Conservation (phyloP, 2,329 filamentous ascomycete genomes). For the Colletotrichum navitas region DNA sequence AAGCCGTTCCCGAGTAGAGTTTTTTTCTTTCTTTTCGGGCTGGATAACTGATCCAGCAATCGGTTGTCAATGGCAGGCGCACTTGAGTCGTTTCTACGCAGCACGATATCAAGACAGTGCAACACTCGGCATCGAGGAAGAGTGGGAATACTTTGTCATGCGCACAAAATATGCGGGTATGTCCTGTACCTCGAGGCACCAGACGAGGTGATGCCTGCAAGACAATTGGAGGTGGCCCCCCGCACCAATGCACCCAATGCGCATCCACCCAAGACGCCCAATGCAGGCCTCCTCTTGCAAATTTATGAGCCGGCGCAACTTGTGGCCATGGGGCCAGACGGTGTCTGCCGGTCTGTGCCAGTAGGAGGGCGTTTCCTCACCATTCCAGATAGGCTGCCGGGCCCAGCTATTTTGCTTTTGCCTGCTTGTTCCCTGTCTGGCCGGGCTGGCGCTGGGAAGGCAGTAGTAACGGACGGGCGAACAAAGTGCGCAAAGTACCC, state of each 20-base stretch:
- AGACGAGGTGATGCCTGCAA: conserved; percentile 38
- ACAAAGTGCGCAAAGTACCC: conserved; percentile 41
- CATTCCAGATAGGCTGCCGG: conserved; percentile 36
- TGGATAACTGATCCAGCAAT: neutral
- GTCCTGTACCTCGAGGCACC: conserved; percentile 28
- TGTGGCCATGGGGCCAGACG: conserved; percentile 19
- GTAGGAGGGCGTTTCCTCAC: conserved; percentile 35
- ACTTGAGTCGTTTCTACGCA: neutral
- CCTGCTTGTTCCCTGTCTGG: conserved; percentile 40
- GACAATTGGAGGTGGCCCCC: conserved; percentile 23
- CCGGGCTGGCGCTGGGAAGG: conserved; percentile 29
- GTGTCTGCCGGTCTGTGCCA: conserved; percentile 16
- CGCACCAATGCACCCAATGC: conserved; percentile 23
- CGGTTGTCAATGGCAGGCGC: conserved; percentile 1
- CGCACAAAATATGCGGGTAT: conserved; percentile 27
- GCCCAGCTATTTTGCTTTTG: conserved; percentile 42
- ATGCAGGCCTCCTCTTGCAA: conserved; percentile 34
- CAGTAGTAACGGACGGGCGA: conserved; percentile 24
- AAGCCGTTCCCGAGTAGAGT: neutral
- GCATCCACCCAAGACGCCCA: conserved; percentile 31
- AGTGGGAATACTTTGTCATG: conserved; percentile 38
- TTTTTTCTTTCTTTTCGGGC: too few species aligned
- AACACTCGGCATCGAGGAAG: conserved; percentile 28
- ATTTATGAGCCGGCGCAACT: conserved; percentile 28
- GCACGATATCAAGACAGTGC: conserved; percentile 20